Conservation (phyloP, 2,329 filamentous ascomycete species). For the Colletotrichum tanaceti region DNA sequence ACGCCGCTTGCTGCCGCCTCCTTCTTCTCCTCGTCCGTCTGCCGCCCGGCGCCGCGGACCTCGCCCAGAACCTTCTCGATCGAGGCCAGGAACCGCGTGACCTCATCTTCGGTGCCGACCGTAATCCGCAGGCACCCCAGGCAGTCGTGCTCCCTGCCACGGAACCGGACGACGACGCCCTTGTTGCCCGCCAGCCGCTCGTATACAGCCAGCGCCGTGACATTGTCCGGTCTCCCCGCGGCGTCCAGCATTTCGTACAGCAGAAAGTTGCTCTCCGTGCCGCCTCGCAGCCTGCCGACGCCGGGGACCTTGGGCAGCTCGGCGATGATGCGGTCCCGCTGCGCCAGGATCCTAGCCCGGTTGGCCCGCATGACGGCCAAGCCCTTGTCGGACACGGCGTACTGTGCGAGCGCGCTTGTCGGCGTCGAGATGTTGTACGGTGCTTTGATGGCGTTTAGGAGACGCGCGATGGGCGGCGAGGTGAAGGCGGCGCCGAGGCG, state of each 20-base stretch:
- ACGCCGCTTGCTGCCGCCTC: slow-evolving; percentile 52
- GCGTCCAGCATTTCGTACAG: slow-evolving; percentile 87
- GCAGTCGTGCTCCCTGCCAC: slow-evolving; percentile 93
- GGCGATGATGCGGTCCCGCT: slow-evolving; percentile 79
- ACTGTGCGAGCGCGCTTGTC: slow-evolving; percentile 82
- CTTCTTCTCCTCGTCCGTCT: slow-evolving; percentile 50
- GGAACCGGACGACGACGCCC: slow-evolving; percentile 92
- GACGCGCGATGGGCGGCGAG: slow-evolving; percentile 75
- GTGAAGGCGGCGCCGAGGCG: slow-evolving; percentile 89
- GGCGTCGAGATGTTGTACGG: slow-evolving; percentile 95
- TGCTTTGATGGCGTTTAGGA: slow-evolving; percentile 94
- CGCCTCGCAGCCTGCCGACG: slow-evolving; percentile 84
- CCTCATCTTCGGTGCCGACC: slow-evolving; percentile 88
- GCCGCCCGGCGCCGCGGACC: slow-evolving; percentile 51
- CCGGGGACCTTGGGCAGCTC: slow-evolving; percentile 82
- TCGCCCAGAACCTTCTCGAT: slow-evolving; percentile 64
- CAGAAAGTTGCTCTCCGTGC: slow-evolving; percentile 86
- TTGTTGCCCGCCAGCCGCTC: slow-evolving; percentile 84
- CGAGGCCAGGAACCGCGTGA: slow-evolving; percentile 80
- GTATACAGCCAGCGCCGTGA: slow-evolving; percentile 82
- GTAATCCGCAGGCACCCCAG: slow-evolving; percentile 90
- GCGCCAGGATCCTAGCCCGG: slow-evolving; percentile 74
- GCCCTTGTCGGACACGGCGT: slow-evolving; percentile 75
- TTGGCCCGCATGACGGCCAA: slow-evolving; percentile 79
- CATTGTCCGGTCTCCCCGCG: slow-evolving; percentile 81